These are phyloP conservation scores for Penicillium sumatraense DNA, from an alignment of 2,329 filamentous ascomycete genomes.

Conservation along the genomic window DNA sequence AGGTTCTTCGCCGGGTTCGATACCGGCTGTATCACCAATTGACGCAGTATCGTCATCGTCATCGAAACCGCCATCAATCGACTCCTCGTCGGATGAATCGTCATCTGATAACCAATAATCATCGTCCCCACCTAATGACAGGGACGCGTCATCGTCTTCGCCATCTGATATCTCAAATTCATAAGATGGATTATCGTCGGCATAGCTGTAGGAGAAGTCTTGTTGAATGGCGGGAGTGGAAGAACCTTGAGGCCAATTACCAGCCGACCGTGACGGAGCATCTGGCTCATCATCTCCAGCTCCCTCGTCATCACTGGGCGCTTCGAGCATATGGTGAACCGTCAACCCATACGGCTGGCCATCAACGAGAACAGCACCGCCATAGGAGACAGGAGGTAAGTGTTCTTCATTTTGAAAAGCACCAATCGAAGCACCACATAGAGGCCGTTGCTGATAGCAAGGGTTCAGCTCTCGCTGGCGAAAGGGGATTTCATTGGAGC, in stretches of 20 bases:
- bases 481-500: constrained; percentile 31
- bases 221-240: constrained; percentile 23
- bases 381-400: constrained; percentile 87
- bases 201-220: constrained; percentile 43
- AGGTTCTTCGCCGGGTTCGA: constrained; percentile 74
- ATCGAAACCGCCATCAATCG: constrained; percentile 53
- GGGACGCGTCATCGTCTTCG: constrained; percentile 50
- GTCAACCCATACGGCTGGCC: constrained; percentile 89
- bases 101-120: constrained; percentile 53
- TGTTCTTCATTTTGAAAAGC: constrained; percentile 86
- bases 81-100: constrained; percentile 59
- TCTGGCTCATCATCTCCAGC: constrained; percentile 42
- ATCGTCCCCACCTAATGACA: constrained; percentile 44
- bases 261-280: constrained; percentile 51
- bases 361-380: constrained; percentile 84
- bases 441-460: constrained; percentile 76
- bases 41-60: constrained; percentile 61
- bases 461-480: constrained; percentile 60
- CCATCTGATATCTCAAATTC: constrained; percentile 60
- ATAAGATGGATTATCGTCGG: constrained; percentile 44
- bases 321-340: constrained; percentile 92
- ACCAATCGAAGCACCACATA: constrained; percentile 90
- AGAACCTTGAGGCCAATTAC: constrained; percentile 38
- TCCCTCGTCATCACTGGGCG: constrained; percentile 59
- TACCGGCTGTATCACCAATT: constrained; percentile 76